A percentile compares a stretch with the other conserved stretches of the same genome.
Conservation (phyloP, 441 rosid genomes). For the Hura crepitans region DNA sequence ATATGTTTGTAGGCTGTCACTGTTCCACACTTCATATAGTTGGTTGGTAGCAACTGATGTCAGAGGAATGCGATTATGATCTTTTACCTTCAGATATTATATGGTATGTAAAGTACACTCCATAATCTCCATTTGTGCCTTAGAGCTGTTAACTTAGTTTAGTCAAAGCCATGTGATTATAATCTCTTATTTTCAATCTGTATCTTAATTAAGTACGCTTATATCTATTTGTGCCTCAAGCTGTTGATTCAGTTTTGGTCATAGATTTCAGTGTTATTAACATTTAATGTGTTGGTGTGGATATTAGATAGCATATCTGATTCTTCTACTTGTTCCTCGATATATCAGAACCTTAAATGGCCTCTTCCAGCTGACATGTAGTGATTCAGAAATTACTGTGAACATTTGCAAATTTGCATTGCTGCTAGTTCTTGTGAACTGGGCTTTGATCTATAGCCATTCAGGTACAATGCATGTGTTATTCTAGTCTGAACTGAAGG, state of each 20-base stretch:
- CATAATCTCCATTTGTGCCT: background rate
- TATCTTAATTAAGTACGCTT: background rate
- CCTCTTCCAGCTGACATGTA: conserved; percentile 3
- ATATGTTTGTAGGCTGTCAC: conserved; percentile 21
- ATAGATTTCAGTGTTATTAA: background rate
- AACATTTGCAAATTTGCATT: background rate
- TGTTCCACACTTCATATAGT: background rate
- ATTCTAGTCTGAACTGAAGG: background rate
- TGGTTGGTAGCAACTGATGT: background rate
- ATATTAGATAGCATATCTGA: background rate
- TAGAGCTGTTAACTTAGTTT: background rate
- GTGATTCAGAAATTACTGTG: conserved; percentile 2
- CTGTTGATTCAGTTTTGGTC: background rate
- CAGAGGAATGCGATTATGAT: conserved; percentile 1
- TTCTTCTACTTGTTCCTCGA: no score
- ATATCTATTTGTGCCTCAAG: background rate
- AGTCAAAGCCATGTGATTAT: no score
- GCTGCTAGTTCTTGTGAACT: background rate
- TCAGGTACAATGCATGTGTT: background rate
- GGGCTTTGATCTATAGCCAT: background rate
- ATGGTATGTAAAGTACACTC: background rate
- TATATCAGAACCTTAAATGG: no score
- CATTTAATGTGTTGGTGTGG: background rate
- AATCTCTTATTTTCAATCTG: no score
- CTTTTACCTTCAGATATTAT: background rate